Conservation (phyloP, 768 basidiomycete genomes). For the Tulasnella sp. region DNA sequence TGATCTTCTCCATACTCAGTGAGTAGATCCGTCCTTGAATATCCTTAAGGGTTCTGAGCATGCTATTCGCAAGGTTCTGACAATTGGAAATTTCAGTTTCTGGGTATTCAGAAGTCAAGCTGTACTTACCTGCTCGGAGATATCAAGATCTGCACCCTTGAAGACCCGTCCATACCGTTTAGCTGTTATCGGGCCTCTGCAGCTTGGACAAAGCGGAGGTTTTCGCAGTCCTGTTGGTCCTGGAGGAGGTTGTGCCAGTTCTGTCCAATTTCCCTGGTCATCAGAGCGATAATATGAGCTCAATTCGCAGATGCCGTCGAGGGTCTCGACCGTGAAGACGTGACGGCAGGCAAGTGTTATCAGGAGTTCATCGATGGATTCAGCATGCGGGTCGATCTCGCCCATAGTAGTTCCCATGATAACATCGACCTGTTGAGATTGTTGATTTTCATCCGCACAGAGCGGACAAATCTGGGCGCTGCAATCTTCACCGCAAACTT, state of each 20-base stretch:
- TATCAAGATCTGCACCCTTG: conserved; percentile 51
- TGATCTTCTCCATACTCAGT: too few species aligned
- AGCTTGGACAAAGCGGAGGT: conserved; percentile 49
- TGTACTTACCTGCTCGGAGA: conserved; percentile 34
- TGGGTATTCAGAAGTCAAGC: neutral
- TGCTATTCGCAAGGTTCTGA: conserved; percentile 9
- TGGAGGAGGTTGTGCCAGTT: conserved; percentile 33
- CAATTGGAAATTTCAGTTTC: neutral
- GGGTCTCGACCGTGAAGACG: conserved; percentile 55
- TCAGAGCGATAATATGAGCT: conserved; percentile 36
- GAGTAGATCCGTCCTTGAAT: too few species aligned
- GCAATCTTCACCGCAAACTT: conserved; percentile 61
- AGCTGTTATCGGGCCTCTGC: conserved; percentile 42
- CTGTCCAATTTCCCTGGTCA: conserved; percentile 32
- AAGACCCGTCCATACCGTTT: conserved; percentile 47
- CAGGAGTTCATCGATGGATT: conserved; percentile 36
- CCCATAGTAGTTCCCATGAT: conserved; percentile 38
- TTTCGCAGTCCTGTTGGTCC: conserved; percentile 26
- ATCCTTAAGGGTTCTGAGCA: too few species aligned
- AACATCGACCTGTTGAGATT: conserved; percentile 43
- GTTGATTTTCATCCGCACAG: conserved; percentile 34
- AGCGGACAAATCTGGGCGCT: conserved; percentile 37
- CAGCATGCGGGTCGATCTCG: conserved; percentile 34
- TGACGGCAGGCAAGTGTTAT: conserved; percentile 53
- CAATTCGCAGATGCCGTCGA: conserved; percentile 48